phyloP scores from a whole-genome alignment of 1,139 yeast species.

The Zygosaccharomyces pseudobailii region DNA sequence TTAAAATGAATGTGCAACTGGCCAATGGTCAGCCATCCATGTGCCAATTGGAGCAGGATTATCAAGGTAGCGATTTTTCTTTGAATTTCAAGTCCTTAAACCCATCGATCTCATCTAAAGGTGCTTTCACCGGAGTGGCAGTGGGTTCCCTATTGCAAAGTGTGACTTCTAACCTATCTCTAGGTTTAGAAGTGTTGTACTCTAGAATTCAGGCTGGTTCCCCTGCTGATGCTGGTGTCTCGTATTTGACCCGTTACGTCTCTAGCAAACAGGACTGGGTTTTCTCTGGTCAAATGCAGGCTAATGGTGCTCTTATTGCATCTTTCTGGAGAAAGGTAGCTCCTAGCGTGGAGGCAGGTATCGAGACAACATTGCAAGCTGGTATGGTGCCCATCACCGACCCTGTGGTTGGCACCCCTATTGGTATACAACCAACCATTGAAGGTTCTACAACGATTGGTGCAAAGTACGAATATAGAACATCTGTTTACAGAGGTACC shows the following conservation, averaged over 20 bases:
- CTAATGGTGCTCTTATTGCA: conserved; percentile 83
- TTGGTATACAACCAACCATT: conserved; percentile 72
- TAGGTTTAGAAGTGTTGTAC: conserved; percentile 92
- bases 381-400: conserved; percentile 75
- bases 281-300: conserved; percentile 90
- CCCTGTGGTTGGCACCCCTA: conserved; percentile 76
- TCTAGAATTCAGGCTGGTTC: conserved; percentile 67
- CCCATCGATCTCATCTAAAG: conserved; percentile 73
- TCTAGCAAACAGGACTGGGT: conserved; percentile 72
- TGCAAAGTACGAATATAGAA: conserved; percentile 97
- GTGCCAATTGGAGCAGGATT: conserved; percentile 96
- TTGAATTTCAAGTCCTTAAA: conserved; percentile 86
- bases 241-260: conserved; percentile 87
- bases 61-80: conserved; percentile 83
- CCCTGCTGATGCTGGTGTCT: conserved; percentile 91
- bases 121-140: conserved; percentile 79
- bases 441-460: conserved; percentile 94
- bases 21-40: conserved; percentile 88
- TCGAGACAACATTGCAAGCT: conserved; percentile 84
- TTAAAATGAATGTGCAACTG: conserved; percentile 85
- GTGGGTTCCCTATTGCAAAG: conserved; percentile 90
- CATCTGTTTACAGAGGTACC: conserved; percentile 93
- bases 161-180: conserved; percentile 72
- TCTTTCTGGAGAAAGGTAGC: conserved; percentile 93
- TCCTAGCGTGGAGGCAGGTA: conserved; percentile 93